Conservation (phyloP, 2,329 filamentous ascomycete genomes). For the Beauveria bassiana region DNA sequence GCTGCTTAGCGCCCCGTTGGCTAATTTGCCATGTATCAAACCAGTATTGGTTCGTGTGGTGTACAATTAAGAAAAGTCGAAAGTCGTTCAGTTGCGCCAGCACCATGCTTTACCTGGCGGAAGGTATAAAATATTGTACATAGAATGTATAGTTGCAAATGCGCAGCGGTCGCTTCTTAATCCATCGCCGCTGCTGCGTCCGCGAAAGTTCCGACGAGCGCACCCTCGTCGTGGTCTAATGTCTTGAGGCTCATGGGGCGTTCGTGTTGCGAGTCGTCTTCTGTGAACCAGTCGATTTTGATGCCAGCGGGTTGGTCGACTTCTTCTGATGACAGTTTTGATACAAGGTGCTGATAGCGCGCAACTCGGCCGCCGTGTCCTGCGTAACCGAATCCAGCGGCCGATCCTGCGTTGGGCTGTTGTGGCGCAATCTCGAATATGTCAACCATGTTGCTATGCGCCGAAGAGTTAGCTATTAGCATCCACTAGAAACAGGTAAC, state of each 20-base stretch:
- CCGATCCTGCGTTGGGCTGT: slow-evolving; percentile 29
- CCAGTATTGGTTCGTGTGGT: background rate
- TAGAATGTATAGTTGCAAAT: background rate
- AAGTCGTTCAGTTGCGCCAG: background rate
- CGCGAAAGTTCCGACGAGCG: slow-evolving; percentile 53
- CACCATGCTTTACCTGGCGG: background rate
- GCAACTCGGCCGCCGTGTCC: slow-evolving; percentile 48
- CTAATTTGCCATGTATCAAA: background rate
- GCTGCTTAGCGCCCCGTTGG: background rate
- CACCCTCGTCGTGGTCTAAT: slow-evolving; percentile 27
- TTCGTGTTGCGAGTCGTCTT: slow-evolving; percentile 41
- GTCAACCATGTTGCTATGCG: slow-evolving; percentile 56
- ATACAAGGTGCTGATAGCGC: slow-evolving; percentile 54
- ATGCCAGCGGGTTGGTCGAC: slow-evolving; percentile 32
- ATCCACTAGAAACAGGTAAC: background rate
- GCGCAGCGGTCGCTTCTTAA: slow-evolving; percentile 15
- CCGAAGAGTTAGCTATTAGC: background rate
- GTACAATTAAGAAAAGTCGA: background rate
- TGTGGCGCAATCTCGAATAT: slow-evolving; percentile 58
- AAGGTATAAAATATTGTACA: slow-evolving; percentile 10
- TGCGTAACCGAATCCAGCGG: slow-evolving; percentile 38
- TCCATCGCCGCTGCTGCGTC: slow-evolving; percentile 49
- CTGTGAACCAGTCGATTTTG: slow-evolving; percentile 48
- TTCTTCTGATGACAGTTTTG: slow-evolving; percentile 45
- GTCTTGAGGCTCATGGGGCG: slow-evolving; percentile 25